Conservation (phyloP, 805 yeast genomes). For the Ogataea wickerhamii region DNA sequence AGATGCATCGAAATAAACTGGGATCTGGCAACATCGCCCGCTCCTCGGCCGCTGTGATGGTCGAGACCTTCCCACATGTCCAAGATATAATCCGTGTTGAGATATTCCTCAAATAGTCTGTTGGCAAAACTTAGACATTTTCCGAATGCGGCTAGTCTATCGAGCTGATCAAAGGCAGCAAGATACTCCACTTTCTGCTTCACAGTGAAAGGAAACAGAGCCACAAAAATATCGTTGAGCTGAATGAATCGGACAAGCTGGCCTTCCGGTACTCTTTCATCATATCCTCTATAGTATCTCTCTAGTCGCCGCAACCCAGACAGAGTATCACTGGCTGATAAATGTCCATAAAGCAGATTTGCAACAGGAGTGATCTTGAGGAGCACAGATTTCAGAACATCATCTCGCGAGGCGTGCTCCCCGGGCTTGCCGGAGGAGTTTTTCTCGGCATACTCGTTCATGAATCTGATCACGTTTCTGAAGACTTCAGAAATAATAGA, state of each 20-base stretch:
- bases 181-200: conserved; percentile 20
- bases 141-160: conserved; percentile 11
- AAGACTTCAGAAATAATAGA: conserved; percentile 10
- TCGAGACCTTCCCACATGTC: conserved; percentile 32
- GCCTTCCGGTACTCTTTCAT: background rate
- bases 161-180: conserved; percentile 6
- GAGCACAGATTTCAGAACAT: conserved; percentile 27
- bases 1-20: conserved; percentile 29
- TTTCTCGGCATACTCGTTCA: conserved; percentile 37
- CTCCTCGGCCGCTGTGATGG: conserved; percentile 15
- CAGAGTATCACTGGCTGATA: conserved; percentile 35
- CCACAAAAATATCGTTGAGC: conserved; percentile 25
- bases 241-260: conserved; percentile 9
- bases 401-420: conserved; percentile 5
- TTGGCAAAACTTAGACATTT: conserved; percentile 23
- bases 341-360: conserved; percentile 52
- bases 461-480: conserved; percentile 28
- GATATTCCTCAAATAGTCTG: conserved; percentile 23
- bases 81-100: conserved; percentile 23
- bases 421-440: conserved; percentile 1
- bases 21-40: conserved; percentile 24
- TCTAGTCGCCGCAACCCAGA: conserved; percentile 22
- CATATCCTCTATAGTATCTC: conserved; percentile 9
- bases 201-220: conserved; percentile 31
- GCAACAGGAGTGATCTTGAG: conserved; percentile 58